Evolutionary conservation across 2,329 filamentous ascomycete genomes (phyloP).

Genomic region (Didymella lethalis): DNA sequence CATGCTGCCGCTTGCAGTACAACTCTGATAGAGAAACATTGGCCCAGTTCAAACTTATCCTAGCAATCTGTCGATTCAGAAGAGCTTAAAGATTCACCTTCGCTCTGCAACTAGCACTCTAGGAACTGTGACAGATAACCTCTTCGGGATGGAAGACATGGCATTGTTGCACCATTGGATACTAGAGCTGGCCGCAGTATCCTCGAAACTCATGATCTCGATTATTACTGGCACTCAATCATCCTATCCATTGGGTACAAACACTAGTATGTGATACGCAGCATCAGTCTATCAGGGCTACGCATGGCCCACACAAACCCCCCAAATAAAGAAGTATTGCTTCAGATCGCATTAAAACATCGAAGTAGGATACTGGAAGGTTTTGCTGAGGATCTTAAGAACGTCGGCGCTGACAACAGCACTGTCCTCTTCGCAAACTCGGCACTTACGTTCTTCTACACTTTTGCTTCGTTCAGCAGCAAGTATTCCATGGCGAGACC

Average conservation of each 20-base stretch:
- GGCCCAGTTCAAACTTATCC: background rate
- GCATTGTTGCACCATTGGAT: background rate
- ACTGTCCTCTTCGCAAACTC: background rate
- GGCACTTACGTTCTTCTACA: background rate
- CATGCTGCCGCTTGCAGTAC: background rate
- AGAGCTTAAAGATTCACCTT: background rate
- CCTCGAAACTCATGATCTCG: background rate
- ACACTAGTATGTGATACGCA: background rate
- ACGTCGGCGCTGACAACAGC: background rate
- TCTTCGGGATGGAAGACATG: background rate
- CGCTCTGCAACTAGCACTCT: background rate
- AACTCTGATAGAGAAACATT: background rate
- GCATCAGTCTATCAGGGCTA: background rate
- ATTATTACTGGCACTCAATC: background rate
- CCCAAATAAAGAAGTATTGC: background rate
- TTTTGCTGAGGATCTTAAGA: background rate
- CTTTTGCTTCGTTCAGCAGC: background rate
- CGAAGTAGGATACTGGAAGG: background rate
- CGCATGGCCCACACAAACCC: background rate
- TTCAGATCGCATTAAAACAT: background rate
- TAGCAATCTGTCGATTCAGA: background rate
- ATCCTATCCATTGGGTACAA: background rate
- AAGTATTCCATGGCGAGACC: background rate
- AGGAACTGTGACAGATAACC: background rate
- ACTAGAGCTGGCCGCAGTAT: background rate